Conservation (phyloP, 805 yeast genomes). For the Hanseniaspora meyeri region DNA sequence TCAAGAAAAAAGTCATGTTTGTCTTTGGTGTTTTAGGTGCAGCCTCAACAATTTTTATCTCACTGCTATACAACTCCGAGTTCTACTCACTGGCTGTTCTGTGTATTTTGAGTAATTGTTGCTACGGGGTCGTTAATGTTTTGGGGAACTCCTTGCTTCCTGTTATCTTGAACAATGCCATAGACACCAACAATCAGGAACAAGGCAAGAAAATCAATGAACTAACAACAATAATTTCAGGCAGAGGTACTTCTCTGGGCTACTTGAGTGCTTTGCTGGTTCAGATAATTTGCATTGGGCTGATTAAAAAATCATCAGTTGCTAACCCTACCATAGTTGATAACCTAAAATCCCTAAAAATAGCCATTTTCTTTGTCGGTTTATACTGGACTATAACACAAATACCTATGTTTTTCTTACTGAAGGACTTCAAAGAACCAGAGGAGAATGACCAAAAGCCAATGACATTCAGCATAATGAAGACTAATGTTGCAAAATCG, state of each 20-base stretch:
- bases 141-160: constrained; percentile 70
- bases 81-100: constrained; percentile 32
- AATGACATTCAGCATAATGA: constrained; percentile 5
- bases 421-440: constrained; percentile 24
- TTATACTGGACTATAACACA: constrained; percentile 69
- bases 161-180: constrained; percentile 38
- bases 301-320: constrained; percentile 26
- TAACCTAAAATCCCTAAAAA: constrained; percentile 30
- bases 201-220: constrained; percentile 22
- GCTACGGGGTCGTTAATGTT: constrained; percentile 68
- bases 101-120: constrained; percentile 52
- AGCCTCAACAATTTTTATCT: constrained; percentile 38
- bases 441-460: background rate
- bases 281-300: constrained; percentile 45
- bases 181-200: constrained; percentile 14
- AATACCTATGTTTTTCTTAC: constrained; percentile 40
- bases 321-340: constrained; percentile 15
- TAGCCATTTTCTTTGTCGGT: constrained; percentile 54
- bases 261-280: constrained; percentile 57
- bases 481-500: constrained; percentile 40
- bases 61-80: constrained; percentile 22
- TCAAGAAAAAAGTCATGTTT: constrained; percentile 45
- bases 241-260: constrained; percentile 60
- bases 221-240: constrained; percentile 43
- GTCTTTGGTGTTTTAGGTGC: constrained; percentile 51